phyloP scores from a whole-genome alignment of 139 green algal genomes.

The Haematococcus sp. region DNA sequence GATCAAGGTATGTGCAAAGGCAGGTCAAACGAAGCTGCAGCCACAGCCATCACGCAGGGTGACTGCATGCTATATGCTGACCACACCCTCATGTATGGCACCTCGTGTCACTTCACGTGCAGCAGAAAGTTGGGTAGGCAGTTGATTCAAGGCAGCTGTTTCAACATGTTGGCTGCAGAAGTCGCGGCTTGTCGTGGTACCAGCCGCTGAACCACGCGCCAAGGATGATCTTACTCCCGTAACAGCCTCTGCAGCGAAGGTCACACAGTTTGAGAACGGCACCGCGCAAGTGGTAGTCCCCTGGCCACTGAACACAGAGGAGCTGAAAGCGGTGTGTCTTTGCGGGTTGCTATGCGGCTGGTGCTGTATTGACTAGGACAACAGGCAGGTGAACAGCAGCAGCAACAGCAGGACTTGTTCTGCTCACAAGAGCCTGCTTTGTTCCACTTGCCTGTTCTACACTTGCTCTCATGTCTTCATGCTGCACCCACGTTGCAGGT shows the following conservation, averaged over 20 bases:
- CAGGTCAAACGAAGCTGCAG: no score
- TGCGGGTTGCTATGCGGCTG: not conserved
- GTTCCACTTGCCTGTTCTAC: not conserved
- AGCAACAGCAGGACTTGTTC: not conserved
- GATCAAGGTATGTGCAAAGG: constrained; percentile 24
- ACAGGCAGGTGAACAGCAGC: not conserved
- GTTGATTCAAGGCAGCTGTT: no score
- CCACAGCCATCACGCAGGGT: not conserved
- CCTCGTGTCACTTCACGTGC: no score
- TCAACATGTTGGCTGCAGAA: no score
- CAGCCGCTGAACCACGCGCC: not conserved
- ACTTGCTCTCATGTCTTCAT: not conserved
- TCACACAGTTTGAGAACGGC: not conserved
- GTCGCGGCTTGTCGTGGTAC: not conserved
- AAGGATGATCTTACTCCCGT: not conserved
- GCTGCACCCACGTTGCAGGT: not conserved
- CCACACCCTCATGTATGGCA: no score
- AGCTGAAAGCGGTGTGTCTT: constrained; percentile 3
- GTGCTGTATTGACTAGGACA: not conserved
- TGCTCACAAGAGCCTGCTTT: not conserved
- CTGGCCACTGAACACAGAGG: constrained; percentile 13
- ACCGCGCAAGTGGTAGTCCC: not conserved
- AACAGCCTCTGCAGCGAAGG: not conserved
- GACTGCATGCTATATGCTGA: no score
- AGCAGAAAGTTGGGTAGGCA: no score